Evolutionary conservation across 2,329 filamentous ascomycete genomes (phyloP), one percentile per base, ranked within the genome.

Genomic region (Cladophialophora bantiana): DNA sequence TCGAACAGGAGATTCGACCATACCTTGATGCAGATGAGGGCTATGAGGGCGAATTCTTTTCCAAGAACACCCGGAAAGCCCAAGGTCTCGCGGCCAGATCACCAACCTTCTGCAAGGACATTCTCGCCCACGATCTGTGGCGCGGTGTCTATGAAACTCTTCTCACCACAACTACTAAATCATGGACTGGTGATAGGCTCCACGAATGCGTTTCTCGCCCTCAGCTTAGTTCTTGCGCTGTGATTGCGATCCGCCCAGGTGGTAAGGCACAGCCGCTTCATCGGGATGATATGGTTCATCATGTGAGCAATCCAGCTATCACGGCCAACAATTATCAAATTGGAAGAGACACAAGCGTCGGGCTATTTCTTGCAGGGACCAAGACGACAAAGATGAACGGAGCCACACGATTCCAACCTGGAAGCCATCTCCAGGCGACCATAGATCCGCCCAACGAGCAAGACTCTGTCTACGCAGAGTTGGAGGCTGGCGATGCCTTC

Each of bases 401-500:
- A 1, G 75, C 74, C 9, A 77, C 75, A n/a, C 50, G 59, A 12
- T 62, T 63, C 56, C 42, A 63, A 26, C 64, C 64, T 7, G 32
- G 59, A 18, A 53, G 40, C 32, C 64, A 66, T 31, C 38, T 65
- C 7, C 52, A 55, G 54, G 66, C 35, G n/a, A 62, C 50, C n/a
- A 38, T 18, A 7, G 57, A 59, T 32, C 62, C 62, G 18, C 66
- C 66, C 2, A 54, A 64, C 12, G 61, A 66, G 42, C 31, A 53
- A 7, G 10, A 20, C 40, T 53, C 45, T 38, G 20, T 18, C 34
- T 62, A 68, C 32, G 66, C 66, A n/a, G 63, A 65, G 45, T 52
- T 63, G 20, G 65, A 73, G 10, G 73, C 73, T 9, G 77, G 78
- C 0, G 76, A 79, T 67, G 77, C 70, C 0, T 78, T 79, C 64